These are phyloP conservation scores for Asterionellopsis glacialis DNA, from an alignment of 108 stramenopile species.

Conservation along the genomic window DNA sequence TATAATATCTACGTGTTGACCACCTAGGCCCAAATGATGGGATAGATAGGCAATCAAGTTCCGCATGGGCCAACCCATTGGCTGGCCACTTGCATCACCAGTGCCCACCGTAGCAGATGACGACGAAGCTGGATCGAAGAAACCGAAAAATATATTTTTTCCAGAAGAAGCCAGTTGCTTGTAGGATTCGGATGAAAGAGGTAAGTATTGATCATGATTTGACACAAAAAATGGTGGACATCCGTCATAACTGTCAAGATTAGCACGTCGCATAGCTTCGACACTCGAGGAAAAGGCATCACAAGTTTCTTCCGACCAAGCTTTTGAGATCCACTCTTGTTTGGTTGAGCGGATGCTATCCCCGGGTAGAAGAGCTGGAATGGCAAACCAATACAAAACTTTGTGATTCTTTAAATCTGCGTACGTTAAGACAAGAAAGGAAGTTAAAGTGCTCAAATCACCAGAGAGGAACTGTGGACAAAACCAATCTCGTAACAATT, in stretches of 20 bases:
- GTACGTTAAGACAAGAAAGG: constrained; percentile 46
- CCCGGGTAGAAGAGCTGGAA: constrained; percentile 52
- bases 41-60: constrained; percentile 77
- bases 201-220: constrained; percentile 14
- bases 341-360: constrained; percentile 4
- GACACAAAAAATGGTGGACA: constrained; percentile 25
- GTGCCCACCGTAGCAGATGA: not conserved
- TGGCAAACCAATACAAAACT: constrained; percentile 84
- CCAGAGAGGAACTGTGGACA: constrained; percentile 19
- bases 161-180: constrained; percentile 1
- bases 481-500: constrained; percentile 41
- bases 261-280: constrained; percentile 19
- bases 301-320: constrained; percentile 2
- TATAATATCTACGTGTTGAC: constrained; percentile 42
- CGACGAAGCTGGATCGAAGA: constrained; percentile 50
- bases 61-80: constrained; percentile 79
- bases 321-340: not conserved
- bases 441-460: constrained; percentile 25
- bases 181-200: constrained; percentile 17
- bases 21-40: constrained; percentile 53
- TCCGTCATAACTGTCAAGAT: constrained; percentile 14
- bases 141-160: constrained; percentile 46
- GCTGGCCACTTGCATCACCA: not conserved
- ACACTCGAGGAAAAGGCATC: constrained; percentile 1
- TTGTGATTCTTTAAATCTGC: constrained; percentile 79